Conservation (phyloP, 2,329 filamentous ascomycete genomes). For the Cercospora canescens region DNA sequence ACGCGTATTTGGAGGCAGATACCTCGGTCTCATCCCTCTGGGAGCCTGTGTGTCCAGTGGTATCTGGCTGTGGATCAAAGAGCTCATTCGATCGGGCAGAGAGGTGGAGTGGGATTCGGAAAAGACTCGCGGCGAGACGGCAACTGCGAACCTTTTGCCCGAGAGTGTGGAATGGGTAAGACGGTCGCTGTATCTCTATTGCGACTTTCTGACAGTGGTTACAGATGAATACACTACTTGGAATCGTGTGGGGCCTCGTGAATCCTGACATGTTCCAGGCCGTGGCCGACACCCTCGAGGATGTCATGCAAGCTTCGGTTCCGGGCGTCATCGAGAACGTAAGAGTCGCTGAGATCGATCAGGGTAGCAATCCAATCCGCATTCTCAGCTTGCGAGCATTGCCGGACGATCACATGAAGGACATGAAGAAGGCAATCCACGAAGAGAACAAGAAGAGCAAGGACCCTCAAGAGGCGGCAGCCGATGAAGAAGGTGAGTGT, state of each 20-base stretch:
- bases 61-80: conserved; percentile 87
- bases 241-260: conserved; percentile 83
- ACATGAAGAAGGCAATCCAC: conserved; percentile 79
- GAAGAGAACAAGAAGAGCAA: conserved; percentile 77
- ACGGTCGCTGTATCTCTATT: not conserved
- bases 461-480: conserved; percentile 82
- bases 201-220: not conserved
- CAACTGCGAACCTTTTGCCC: conserved; percentile 83
- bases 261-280: conserved; percentile 94
- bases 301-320: conserved; percentile 95
- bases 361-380: conserved; percentile 86
- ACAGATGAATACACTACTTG: conserved; percentile 78
- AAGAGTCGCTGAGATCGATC: conserved; percentile 89
- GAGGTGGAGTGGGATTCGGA: conserved; percentile 88
- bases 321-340: conserved; percentile 92
- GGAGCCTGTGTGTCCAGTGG: conserved; percentile 71
- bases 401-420: conserved; percentile 75
- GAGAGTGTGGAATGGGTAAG: conserved; percentile 78
- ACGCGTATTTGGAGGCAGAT: conserved; percentile 73
- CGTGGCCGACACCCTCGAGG: conserved; percentile 88
- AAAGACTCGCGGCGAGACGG: conserved; percentile 77
- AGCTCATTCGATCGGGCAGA: conserved; percentile 77
- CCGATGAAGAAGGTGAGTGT: conserved; percentile 72
- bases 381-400: conserved; percentile 85
- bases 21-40: conserved; percentile 75